Percentiles rank a stretch among this genome's conserved stretches.
Conservation (phyloP, 1,139 yeast genomes). For the Magnusiomyces ingens region DNA sequence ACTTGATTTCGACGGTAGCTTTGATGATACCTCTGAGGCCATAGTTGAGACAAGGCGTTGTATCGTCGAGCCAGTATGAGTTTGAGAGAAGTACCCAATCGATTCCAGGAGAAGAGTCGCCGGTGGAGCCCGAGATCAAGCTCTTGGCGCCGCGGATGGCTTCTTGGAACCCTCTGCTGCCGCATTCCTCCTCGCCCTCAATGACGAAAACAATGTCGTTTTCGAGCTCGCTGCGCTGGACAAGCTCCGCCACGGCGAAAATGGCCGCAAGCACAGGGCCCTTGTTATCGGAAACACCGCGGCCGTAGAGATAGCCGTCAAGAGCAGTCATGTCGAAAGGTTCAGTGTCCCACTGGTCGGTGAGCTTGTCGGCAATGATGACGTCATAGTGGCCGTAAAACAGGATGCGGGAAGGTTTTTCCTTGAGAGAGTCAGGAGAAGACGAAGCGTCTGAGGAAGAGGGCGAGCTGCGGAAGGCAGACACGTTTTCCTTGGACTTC, state of each 20-base stretch:
- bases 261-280: constrained; percentile 91
- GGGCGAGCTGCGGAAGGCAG: background rate
- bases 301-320: constrained; percentile 81
- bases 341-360: constrained; percentile 60
- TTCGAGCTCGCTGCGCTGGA: constrained; percentile 45
- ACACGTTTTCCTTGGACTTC: background rate
- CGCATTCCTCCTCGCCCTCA: constrained; percentile 96
- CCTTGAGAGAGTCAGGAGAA: background rate
- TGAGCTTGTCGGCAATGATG: constrained; percentile 55
- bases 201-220: constrained; percentile 76
- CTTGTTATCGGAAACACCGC: constrained; percentile 93
- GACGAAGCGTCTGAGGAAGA: background rate
- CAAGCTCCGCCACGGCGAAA: constrained; percentile 75
- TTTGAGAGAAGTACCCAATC: constrained; percentile 90
- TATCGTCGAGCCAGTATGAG: constrained; percentile 90
- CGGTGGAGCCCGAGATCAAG: constrained; percentile 43
- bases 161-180: constrained; percentile 76
- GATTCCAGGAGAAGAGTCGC: constrained; percentile 32
- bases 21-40: constrained; percentile 90
- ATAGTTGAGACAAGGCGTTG: constrained; percentile 83
- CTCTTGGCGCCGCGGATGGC: constrained; percentile 47
- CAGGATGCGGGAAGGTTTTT: constrained; percentile 36
- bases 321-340: constrained; percentile 71
- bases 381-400: constrained; percentile 98
- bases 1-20: constrained; percentile 60